These are phyloP conservation scores for Aristolochia californica DNA, from an alignment of 164 flowering plant species.

Conservation along the genomic window DNA sequence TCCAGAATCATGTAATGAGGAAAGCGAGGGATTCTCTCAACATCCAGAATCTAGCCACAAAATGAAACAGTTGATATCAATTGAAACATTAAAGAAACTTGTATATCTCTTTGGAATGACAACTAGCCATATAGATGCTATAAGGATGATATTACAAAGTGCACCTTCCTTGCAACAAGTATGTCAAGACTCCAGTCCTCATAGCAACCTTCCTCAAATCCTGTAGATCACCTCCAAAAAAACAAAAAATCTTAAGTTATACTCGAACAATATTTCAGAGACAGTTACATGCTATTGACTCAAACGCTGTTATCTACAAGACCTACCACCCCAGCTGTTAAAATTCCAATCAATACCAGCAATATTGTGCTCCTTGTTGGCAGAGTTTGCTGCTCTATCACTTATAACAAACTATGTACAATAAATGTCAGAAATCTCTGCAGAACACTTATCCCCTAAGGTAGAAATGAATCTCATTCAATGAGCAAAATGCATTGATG, in stretches of 20 bases:
- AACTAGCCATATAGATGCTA: neutral
- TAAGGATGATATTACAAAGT: constrained; percentile 2
- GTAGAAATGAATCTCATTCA: no score
- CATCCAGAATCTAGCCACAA: constrained; percentile 46
- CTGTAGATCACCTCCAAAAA: constrained; percentile 20
- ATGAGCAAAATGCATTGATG: constrained; percentile 1
- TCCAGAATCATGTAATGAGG: constrained; percentile 69
- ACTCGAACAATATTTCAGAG: no score
- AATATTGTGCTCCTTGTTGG: constrained; percentile 19
- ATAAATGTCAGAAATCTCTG: constrained; percentile 6
- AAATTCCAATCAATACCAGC: constrained; percentile 96
- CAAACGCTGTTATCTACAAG: no score
- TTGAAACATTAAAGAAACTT: neutral
- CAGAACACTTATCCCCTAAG: no score
- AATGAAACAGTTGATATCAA: neutral
- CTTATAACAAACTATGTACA: constrained; percentile 51
- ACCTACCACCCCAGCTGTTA: constrained; percentile 88
- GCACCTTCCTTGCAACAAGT: constrained; percentile 78
- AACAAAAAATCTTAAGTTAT: no score
- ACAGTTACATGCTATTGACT: no score
- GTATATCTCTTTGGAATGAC: neutral
- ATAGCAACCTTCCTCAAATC: constrained; percentile 78
- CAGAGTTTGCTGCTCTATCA: constrained; percentile 19
- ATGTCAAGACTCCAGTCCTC: constrained; percentile 80
- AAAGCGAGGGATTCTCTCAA: constrained; percentile 72